Percentiles rank a stretch among this genome's conserved stretches.
Conservation (phyloP, 495 filamentous ascomycete genomes). For the Hyaloscypha hepaticicola region DNA sequence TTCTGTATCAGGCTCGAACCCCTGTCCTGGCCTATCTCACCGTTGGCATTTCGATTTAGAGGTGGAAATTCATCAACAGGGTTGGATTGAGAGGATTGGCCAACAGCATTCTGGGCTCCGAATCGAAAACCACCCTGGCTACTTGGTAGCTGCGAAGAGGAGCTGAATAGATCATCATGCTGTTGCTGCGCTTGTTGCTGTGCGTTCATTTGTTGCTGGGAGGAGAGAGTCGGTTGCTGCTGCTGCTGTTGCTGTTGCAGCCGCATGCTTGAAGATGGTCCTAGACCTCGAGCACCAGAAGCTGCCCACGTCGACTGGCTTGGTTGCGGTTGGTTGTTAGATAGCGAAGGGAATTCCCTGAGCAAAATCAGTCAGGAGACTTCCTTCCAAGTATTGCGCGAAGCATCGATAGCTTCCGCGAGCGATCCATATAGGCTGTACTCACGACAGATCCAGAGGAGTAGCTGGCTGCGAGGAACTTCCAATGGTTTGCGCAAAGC, state of each 20-base stretch:
- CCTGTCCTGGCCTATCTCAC: slow-evolving; percentile 70
- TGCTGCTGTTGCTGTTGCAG: slow-evolving; percentile 44
- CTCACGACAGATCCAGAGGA: slow-evolving; percentile 80
- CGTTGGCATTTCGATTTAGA: slow-evolving; percentile 67
- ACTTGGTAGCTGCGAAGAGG: slow-evolving; percentile 52
- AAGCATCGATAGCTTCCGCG: background rate
- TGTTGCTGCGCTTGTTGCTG: slow-evolving; percentile 53
- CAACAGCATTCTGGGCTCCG: slow-evolving; percentile 49
- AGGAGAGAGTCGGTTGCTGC: slow-evolving; percentile 41
- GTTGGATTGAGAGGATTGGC: slow-evolving; percentile 63
- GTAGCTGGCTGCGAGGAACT: slow-evolving; percentile 70
- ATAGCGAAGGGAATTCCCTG: slow-evolving; percentile 85
- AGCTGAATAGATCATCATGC: slow-evolving; percentile 58
- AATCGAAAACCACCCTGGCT: slow-evolving; percentile 62
- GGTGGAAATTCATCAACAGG: slow-evolving; percentile 82
- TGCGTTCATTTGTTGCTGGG: slow-evolving; percentile 50
- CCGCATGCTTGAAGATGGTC: slow-evolving; percentile 63
- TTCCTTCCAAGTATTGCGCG: background rate
- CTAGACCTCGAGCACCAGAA: slow-evolving; percentile 41
- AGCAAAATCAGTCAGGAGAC: background rate
- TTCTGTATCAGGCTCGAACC: slow-evolving; percentile 62
- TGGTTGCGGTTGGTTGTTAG: slow-evolving; percentile 63
- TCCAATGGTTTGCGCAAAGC: slow-evolving; percentile 80
- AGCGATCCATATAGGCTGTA: slow-evolving; percentile 27
- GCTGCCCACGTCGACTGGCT: slow-evolving; percentile 61